Evolutionary conservation across 2,329 filamentous ascomycete genomes (phyloP), one percentile per base, ranked within the genome.

Genomic region (Trichoderma sp.): DNA sequence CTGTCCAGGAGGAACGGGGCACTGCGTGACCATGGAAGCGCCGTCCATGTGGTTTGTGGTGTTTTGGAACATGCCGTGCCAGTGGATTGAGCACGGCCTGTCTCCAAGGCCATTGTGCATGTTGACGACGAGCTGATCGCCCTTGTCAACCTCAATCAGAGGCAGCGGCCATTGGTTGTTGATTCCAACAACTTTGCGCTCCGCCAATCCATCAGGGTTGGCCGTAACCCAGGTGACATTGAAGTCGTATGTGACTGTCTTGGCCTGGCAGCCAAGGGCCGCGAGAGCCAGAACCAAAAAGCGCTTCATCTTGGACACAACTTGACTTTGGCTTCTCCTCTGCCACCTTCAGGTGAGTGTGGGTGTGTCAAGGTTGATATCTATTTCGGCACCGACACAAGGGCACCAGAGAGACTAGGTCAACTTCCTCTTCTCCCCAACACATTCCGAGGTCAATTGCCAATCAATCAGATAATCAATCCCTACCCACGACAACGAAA

Each of bases 131-230:
- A 88, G 74, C 17, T 79, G 81, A 73, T 90, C 88, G 66, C 87
- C 88, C 72, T 85, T 83, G 68, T 82, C 84, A 8, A 86, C 88
- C 68, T 85, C 83, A 58, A 91, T 87, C 13, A 82, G 77, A 1
- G 91, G 91, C 30, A 89, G 85, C 3, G 91, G 90, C 88, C 90
- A 91, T 78, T 87, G 78, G 13, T 85, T 85, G 76, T 93, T 93
- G 77, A 93, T 88, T 12, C 88, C 89, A 76, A 92, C 89, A 1
- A 87, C 85, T 34, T 87, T 85, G 58, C 91, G 85, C 9, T 83
- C 79, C 34, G 84, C 83, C 43, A 82, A 77, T 3, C 88, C 88
- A 81, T 92, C 90, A 0, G 90, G 90, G 67, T 88, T 86, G 9
- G 86, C 85, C 68, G 80, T 84, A 15, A 90, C 87, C 88, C 90